Conservation (phyloP, 202 grass and related monocot genomes). For the Musa balbisiana region DNA sequence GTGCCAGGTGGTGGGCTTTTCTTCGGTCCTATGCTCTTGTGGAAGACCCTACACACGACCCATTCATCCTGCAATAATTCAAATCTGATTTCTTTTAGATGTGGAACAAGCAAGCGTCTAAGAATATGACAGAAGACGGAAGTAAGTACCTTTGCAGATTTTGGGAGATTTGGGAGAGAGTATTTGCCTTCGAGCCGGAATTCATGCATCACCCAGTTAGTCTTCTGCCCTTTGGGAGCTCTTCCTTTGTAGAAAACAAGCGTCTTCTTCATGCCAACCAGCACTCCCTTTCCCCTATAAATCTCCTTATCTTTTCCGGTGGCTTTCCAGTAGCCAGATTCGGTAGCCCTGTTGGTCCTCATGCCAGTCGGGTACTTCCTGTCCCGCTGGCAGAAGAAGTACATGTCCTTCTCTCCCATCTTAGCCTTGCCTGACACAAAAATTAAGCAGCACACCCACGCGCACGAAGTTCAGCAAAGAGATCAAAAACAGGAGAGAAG, state of each 20-base stretch:
- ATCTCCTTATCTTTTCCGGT: slow-evolving; percentile 69
- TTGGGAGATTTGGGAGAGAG: background rate
- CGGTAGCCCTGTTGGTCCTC: slow-evolving; percentile 59
- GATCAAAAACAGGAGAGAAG: no score
- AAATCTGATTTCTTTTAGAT: background rate
- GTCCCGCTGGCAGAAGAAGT: slow-evolving; percentile 60
- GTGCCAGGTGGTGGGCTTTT: slow-evolving; percentile 18
- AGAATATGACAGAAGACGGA: background rate
- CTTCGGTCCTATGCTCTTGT: slow-evolving; percentile 44
- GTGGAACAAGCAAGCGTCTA: background rate
- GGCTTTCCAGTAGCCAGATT: slow-evolving; percentile 55
- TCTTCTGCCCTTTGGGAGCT: slow-evolving; percentile 63
- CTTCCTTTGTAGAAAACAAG: slow-evolving; percentile 76
- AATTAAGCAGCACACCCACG: background rate
- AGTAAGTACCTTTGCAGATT: slow-evolving; percentile 28
- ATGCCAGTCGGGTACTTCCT: slow-evolving; percentile 68
- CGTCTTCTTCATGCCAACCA: slow-evolving; percentile 82
- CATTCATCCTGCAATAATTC: slow-evolving; percentile 47
- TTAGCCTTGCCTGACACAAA: slow-evolving; percentile 51
- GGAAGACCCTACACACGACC: slow-evolving; percentile 58
- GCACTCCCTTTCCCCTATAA: background rate
- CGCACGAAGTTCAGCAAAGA: background rate
- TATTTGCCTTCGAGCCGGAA: slow-evolving; percentile 43
- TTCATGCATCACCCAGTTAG: slow-evolving; percentile 95
- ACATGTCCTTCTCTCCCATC: slow-evolving; percentile 68